phyloP scores from a whole-genome alignment of 2,329 filamentous ascomycete species.

The Phyllosticta citrichinensis region DNA sequence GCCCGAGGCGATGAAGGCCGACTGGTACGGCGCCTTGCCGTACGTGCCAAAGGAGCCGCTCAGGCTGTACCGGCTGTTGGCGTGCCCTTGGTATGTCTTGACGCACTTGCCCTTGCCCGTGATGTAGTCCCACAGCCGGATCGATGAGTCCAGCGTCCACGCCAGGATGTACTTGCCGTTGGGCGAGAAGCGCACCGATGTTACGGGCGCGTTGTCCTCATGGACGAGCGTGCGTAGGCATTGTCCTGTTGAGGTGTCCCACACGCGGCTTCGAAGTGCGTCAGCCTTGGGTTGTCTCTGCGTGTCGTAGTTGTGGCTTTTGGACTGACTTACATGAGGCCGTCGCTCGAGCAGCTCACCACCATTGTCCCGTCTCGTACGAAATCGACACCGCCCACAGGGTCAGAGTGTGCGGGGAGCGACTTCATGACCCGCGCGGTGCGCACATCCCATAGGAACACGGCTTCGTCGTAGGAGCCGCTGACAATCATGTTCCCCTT shows the following conservation, averaged over 20 bases:
- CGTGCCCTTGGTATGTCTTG: constrained; percentile 94
- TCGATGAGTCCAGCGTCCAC: constrained; percentile 80
- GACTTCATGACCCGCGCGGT: constrained; percentile 81
- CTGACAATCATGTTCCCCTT: constrained; percentile 96
- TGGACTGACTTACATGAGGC: constrained; percentile 26
- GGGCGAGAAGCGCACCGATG: constrained; percentile 81
- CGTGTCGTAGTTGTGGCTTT: not conserved
- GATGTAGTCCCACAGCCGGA: constrained; percentile 92
- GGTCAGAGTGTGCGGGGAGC: constrained; percentile 88
- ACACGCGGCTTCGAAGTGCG: constrained; percentile 52
- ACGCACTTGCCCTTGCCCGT: constrained; percentile 79
- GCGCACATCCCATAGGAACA: constrained; percentile 93
- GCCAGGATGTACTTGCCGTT: constrained; percentile 91
- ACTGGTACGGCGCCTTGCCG: constrained; percentile 27
- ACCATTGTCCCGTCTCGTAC: constrained; percentile 86
- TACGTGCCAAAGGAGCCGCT: constrained; percentile 71
- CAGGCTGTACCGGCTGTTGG: constrained; percentile 76
- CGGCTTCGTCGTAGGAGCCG: constrained; percentile 92
- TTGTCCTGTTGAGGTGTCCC: constrained; percentile 92
- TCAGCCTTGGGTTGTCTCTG: constrained; percentile 21
- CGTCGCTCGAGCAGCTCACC: constrained; percentile 84
- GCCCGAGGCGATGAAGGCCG: constrained; percentile 65
- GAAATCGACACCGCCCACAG: constrained; percentile 88
- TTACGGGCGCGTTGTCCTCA: constrained; percentile 87
- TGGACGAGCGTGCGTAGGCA: constrained; percentile 91